Evolutionary conservation across 2,329 filamentous ascomycete species (phyloP).

Genomic region (Escovopsis sp.): DNA sequence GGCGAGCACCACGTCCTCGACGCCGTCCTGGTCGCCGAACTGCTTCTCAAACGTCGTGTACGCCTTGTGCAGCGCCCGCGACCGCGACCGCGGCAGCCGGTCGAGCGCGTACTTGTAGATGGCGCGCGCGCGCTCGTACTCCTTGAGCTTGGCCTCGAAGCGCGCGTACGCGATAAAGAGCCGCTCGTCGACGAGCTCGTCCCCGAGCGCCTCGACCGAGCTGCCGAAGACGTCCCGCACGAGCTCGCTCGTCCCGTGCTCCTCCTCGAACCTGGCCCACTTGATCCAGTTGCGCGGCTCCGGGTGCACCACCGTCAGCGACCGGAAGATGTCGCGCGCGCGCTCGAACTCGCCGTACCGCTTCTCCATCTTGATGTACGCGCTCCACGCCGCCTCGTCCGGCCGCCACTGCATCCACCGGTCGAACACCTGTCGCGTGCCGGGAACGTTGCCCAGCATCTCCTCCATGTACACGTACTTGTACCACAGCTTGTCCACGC

Average conservation of each 20-base stretch:
- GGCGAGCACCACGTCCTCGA: conserved; percentile 90
- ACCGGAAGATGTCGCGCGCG: conserved; percentile 77
- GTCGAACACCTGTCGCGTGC: conserved; percentile 88
- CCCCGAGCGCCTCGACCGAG: conserved; percentile 78
- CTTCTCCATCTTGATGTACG: conserved; percentile 96
- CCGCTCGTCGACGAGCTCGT: conserved; percentile 92
- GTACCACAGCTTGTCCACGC: conserved; percentile 96
- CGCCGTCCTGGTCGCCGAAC: conserved; percentile 81
- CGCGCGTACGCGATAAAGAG: conserved; percentile 92
- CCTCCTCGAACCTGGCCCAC: conserved; percentile 95
- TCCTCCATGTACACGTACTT: conserved; percentile 99
- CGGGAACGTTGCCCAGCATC: conserved; percentile 86
- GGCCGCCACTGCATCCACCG: conserved; percentile 98
- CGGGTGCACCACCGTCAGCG: conserved; percentile 84
- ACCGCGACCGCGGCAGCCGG: conserved; percentile 75
- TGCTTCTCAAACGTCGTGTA: conserved; percentile 99
- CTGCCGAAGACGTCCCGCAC: conserved; percentile 84
- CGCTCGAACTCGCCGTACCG: conserved; percentile 83
- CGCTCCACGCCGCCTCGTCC: conserved; percentile 86
- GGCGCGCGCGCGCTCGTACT: conserved; percentile 81
- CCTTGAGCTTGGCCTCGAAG: conserved; percentile 88
- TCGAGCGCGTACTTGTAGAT: conserved; percentile 97
- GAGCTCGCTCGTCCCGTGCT: conserved; percentile 79
- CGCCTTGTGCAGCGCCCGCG: conserved; percentile 71
- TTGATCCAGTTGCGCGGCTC: conserved; percentile 97